Percentiles rank a stretch among this genome's conserved stretches.
These are phyloP conservation scores for Plasmopara viticola DNA, from an alignment of 352 stramenopile species.

Conservation along the genomic window DNA sequence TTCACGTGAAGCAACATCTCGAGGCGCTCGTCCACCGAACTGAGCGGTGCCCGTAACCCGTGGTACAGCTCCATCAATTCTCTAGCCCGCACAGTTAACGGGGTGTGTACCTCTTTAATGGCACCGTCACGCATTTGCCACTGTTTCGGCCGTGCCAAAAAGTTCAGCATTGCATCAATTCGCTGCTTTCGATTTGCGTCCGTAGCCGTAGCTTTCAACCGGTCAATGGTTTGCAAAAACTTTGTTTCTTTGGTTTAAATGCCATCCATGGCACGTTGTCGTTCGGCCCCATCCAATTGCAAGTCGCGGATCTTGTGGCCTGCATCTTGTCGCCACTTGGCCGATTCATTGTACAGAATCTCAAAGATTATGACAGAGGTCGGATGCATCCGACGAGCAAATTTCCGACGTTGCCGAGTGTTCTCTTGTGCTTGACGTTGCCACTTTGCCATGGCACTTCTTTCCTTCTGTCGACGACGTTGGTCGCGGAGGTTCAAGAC, in stretches of 20 bases:
- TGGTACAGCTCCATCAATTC: too few species aligned
- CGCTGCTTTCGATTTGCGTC: constrained; percentile 75
- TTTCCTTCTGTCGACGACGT: constrained; percentile 14
- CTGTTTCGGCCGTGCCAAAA: constrained; percentile 85
- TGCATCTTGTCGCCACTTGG: constrained; percentile 87
- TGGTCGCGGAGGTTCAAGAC: constrained; percentile 44
- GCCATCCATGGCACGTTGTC: constrained; percentile 41
- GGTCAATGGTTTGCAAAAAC: constrained; percentile 84
- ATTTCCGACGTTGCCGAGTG: too few species aligned
- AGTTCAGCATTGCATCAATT: constrained; percentile 84
- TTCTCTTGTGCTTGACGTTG: constrained; percentile 50
- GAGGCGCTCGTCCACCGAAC: constrained; percentile 79
- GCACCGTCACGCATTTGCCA: too few species aligned
- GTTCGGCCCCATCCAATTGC: constrained; percentile 23
- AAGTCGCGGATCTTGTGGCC: constrained; percentile 59
- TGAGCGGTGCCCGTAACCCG: constrained; percentile 47
- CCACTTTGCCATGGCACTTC: constrained; percentile 23
- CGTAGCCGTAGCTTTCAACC: constrained; percentile 78
- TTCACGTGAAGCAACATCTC: constrained; percentile 91
- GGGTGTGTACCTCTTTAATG: too few species aligned
- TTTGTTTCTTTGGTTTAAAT: constrained; percentile 81
- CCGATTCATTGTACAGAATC: constrained; percentile 91
- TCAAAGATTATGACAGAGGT: constrained; percentile 81
- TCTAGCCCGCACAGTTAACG: too few species aligned
- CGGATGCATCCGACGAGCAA: constrained; percentile 87